A percentile compares a stretch with the other conserved stretches of the same genome.
phyloP scores from a whole-genome alignment of 805 yeast species.

The Sugiyamaella mastotermitis region DNA sequence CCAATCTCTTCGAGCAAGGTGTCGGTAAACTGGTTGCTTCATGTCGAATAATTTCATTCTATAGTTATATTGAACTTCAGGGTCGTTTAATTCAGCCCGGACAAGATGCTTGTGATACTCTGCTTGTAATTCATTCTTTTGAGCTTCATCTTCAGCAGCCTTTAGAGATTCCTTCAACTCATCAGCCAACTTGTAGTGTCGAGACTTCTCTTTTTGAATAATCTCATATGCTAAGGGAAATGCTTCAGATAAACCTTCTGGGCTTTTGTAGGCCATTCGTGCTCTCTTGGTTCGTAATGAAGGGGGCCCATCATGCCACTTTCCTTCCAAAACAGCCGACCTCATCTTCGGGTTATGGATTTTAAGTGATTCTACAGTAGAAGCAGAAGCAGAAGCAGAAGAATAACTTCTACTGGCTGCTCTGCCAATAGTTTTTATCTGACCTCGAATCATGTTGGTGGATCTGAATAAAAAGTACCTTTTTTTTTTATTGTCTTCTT shows the following conservation, averaged over 20 bases:
- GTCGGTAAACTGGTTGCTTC: conserved; percentile 73
- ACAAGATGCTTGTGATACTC: conserved; percentile 33
- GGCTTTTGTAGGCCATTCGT: conserved; percentile 50
- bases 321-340: conserved; percentile 20
- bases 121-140: conserved; percentile 18
- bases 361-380: conserved; percentile 1
- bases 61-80: conserved; percentile 75
- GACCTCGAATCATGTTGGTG: too few species aligned
- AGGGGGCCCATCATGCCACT: conserved; percentile 22
- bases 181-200: conserved; percentile 36
- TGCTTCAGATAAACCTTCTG: conserved; percentile 62
- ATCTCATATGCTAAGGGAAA: conserved; percentile 63
- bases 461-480: too few species aligned
- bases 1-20: conserved; percentile 67
- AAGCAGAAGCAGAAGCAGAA: neutral
- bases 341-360: conserved; percentile 17
- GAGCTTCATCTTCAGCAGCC: conserved; percentile 19
- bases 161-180: conserved; percentile 29
- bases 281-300: conserved; percentile 18
- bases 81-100: conserved; percentile 69
- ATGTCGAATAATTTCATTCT: conserved; percentile 49
- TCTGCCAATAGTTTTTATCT: too few species aligned
- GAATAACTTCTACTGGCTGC: neutral
- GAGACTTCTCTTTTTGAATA: conserved; percentile 45
- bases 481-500: too few species aligned